phyloP scores from a whole-genome alignment of 192 early-diverging fungal genomes.

The Coemansia sp. region DNA sequence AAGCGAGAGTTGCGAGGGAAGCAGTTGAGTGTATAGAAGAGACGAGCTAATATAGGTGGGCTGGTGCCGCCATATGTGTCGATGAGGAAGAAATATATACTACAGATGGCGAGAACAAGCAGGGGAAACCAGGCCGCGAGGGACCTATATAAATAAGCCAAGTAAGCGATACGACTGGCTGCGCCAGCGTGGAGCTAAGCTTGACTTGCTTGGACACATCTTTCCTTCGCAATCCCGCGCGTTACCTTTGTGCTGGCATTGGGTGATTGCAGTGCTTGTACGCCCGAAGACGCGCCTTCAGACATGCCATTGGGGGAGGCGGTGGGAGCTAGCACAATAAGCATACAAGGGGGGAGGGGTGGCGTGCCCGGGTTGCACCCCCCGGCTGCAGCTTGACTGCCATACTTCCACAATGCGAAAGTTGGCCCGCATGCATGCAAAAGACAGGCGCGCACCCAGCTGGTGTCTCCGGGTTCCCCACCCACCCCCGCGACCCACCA shows the following conservation, averaged over 20 bases:
- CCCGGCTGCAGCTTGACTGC: not conserved
- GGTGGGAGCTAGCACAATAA: constrained; percentile 1
- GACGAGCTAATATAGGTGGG: not conserved
- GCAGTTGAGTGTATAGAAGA: not conserved
- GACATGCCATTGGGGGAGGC: constrained; percentile 5
- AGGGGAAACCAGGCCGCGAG: not conserved
- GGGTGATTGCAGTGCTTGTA: constrained; percentile 2
- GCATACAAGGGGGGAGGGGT: not conserved
- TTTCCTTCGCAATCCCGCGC: not conserved
- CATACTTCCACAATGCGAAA: constrained; percentile 1
- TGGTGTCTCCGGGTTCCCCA: not conserved
- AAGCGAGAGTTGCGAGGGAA: not conserved
- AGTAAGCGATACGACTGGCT: not conserved
- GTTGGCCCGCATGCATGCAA: not conserved
- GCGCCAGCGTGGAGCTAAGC: not conserved
- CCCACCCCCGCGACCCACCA: not conserved
- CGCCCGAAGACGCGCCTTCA: not conserved
- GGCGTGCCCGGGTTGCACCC: not conserved
- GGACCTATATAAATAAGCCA: constrained; percentile 5
- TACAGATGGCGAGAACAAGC: constrained; percentile 2
- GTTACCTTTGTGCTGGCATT: constrained; percentile 10
- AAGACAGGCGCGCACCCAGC: not conserved
- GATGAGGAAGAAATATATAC: not conserved
- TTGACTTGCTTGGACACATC: not conserved
- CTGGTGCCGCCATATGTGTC: constrained; percentile 1